These are phyloP conservation scores for Phyllosticta citriasiana DNA, from an alignment of 2,329 filamentous ascomycete genomes.

Conservation along the genomic window DNA sequence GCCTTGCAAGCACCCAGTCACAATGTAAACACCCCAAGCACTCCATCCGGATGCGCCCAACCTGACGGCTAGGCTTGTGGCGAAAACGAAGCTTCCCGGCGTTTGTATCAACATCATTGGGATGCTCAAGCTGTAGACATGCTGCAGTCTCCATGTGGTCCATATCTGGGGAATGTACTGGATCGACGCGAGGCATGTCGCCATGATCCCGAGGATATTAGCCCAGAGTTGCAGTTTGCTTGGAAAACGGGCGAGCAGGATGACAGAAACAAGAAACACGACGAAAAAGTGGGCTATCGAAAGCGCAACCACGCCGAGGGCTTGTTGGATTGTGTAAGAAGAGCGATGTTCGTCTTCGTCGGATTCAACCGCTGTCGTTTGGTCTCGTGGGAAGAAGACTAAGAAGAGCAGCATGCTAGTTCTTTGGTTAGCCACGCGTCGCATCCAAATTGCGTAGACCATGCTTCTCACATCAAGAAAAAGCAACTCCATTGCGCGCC, in stretches of 20 bases:
- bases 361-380: conserved; percentile 9
- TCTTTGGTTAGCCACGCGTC: background rate
- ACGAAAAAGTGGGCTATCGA: conserved; percentile 70
- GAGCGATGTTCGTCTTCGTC: conserved; percentile 23
- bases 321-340: conserved; percentile 58
- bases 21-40: conserved; percentile 83
- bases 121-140: conserved; percentile 84
- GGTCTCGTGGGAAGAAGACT: conserved; percentile 64
- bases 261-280: conserved; percentile 54
- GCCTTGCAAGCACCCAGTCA: conserved; percentile 81
- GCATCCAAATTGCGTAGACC: no score
- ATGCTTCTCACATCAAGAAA: conserved; percentile 60
- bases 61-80: conserved; percentile 68
- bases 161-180: conserved; percentile 95
- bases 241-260: conserved; percentile 56
- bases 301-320: conserved; percentile 60
- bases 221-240: conserved; percentile 66
- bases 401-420: conserved; percentile 81
- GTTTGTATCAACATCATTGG: conserved; percentile 99
- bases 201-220: conserved; percentile 70
- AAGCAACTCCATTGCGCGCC: conserved; percentile 90
- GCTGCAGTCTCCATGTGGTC: conserved; percentile 76
- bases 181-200: conserved; percentile 67
- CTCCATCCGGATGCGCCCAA: conserved; percentile 83
- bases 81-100: conserved; percentile 83